Evolutionary conservation across 2,329 filamentous ascomycete genomes (phyloP), one percentile per base, ranked within the genome.

Genomic region (Colletotrichum neosansevieriae): DNA sequence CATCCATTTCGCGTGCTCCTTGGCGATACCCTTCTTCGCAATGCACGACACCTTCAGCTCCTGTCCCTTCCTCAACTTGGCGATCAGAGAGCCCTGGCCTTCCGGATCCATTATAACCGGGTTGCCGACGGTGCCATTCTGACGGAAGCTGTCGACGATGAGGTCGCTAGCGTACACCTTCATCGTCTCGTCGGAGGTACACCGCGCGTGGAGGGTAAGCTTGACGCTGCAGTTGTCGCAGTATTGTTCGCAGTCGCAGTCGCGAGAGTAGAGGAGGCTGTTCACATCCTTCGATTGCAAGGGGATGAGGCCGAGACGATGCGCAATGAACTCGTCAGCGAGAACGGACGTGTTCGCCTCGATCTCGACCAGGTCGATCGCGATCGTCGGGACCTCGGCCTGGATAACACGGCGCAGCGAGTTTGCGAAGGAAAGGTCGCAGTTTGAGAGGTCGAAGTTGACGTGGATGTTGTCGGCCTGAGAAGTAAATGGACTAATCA

Each of bases 1-100:
- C 75, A 94, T 92, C 96, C 96, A 99, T 81, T 99, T 99, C 10
- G 96, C 93, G 80, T 99, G 96, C 79, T 99, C 96, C 85, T 99
- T 99, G 42, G 95, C 94, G 72, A 98, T 98, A 1, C 96, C 96
- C 86, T 98, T 98, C 86, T 97, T 98, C 58, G 95, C 96, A 72
- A 98, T 92, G 77, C 95, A 98, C 70, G 89, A 92, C 76, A 99
- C 88, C 78, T 94, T 91, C 69, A 99, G 83, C 80, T 97, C 94
- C 81, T 99, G 96, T 2, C 92, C 94, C 76, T 91, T 92, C 67
- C 95, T 88, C 76, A 99, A 83, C 85, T 98, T 98, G 75, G 92
- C 93, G 72, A 99, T 95, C 73, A 98, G 85, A 50, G 92, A 89
- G 1, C 96, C 96, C 65, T 92, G 88, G 11, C 91, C 90, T 58